Conservation (phyloP, 257 asterid genomes). For the Paraleonurus japonicus region DNA sequence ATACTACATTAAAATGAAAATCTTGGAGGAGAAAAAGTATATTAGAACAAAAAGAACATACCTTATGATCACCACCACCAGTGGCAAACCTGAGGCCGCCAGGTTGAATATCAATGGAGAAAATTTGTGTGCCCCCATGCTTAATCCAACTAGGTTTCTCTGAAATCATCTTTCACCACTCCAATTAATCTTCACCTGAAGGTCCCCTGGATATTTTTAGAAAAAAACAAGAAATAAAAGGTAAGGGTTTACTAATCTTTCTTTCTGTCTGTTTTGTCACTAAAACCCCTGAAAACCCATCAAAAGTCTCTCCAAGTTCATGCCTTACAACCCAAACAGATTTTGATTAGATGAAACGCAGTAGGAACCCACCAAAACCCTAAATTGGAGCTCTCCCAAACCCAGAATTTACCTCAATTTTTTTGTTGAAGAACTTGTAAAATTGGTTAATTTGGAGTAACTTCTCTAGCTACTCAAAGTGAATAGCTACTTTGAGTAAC, state of each 20-base stretch:
- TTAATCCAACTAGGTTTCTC: slow-evolving; percentile 85
- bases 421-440: not conserved
- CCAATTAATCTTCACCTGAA: slow-evolving; percentile 6
- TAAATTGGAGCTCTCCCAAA: slow-evolving; percentile 26
- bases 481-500: slow-evolving; percentile 23
- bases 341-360: not conserved
- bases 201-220: not conserved
- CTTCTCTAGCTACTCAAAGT: not conserved
- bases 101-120: slow-evolving; percentile 96
- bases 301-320: slow-evolving; percentile 24
- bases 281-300: slow-evolving; percentile 40
- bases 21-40: not conserved
- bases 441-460: slow-evolving; percentile 23
- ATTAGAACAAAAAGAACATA: slow-evolving; percentile 17
- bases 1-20: not conserved
- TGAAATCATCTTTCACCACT: slow-evolving; percentile 61
- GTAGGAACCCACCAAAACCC: slow-evolving; percentile 28
- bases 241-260: not conserved
- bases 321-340: slow-evolving; percentile 35
- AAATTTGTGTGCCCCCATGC: slow-evolving; percentile 87
- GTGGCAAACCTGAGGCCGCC: slow-evolving; percentile 98
- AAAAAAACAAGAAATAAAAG: not conserved
- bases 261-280: slow-evolving; percentile 20
- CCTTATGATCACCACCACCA: slow-evolving; percentile 99
- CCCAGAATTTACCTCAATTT: slow-evolving; percentile 23